Base-by-base conservation (phyloP, 192 early-diverging fungal genomes). In the Coemansia sp. region DNA sequence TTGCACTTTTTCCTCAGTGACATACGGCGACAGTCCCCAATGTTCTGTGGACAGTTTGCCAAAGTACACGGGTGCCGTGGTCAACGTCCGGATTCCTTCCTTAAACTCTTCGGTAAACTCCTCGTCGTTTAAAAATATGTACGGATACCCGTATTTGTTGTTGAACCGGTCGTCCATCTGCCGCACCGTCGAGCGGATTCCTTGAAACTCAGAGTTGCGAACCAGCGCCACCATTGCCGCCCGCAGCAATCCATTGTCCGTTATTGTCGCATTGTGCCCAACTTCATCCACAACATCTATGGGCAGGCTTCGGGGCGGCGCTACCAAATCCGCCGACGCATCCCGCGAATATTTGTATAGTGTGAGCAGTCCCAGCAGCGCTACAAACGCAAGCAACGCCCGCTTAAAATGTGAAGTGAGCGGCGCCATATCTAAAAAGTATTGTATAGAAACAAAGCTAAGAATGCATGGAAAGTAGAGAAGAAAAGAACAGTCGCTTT, bases 61-160 rank as follows among this genome's bases (percentile, higher is more conserved):
- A 45, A 68, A 83, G 57, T 65, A 66, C 27, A 78, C 59, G 54
- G 74, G 68, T 53, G 66, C 69, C 26, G 69, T 83, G 31, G 76
- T 71, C 45, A 74, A 64, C 41, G 69, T 39, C 14, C 54, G 35
- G 10, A 87, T 80, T 6, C 81, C 82, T 26, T 70, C 68, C 37
- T 80, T 80, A 78, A 93, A 93, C 69, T 88, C 78, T 27, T 87
- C 80, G 12, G 89, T 84, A 57, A 92, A 92, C 6, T 84, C 84
- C 41, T 83, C 75, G 64, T 92, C 85, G 76, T 92, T 93, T 47
- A 93, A 69, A 62, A 92, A 87, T 27, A 93, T 86, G 69, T 92
- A 93, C 10, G 89, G 91, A 68, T 93, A 93, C 47, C 85, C 59
- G 75, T 83, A 91, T 17, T 82, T 68, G 47, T 78, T 69, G 68